Evolutionary conservation across 106 monocot genomes (phyloP), one percentile per base, ranked within the genome.

Genomic region (Xerophyta viscosa): DNA sequence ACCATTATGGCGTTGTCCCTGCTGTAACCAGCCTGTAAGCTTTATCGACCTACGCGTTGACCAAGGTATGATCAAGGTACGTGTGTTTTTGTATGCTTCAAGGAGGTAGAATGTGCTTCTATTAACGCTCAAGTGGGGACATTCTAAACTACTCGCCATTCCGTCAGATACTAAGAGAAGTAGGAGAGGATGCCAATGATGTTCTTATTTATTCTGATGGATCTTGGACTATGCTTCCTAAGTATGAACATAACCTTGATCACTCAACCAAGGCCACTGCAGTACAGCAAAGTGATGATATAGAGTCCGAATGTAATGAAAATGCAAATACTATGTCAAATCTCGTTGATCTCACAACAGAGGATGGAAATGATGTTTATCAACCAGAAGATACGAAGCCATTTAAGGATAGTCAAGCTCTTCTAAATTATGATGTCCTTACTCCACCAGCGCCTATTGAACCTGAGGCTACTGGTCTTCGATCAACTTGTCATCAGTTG

Each of bases 1-100:
- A 53, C 94, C 94, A 46, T 58, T 58, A 24, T 96, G 94, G 94
- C 80, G 88, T 20, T 96, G 94, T 43, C 88, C 88, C 55, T 78
- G 22, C 43, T 96, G 94, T 62, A 84, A 96, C 63, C 81, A 81
- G 30, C 58, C 88, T 27, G 72, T 67, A 58, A 76, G 78, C 58
- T 74, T 27, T 49, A 43, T 63, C 57, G 89, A 96, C 65, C 47
- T 96, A 14, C 72, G 88, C 11, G 53, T 96, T 57, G 94, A 96
- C 52, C 80, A 64, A 66, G 69, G 68, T 29, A 85, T 96, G 84
- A 76, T 61, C 15, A 83, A 93, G 82, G 92, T 61, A 71, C 29
- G 30, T 59, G 37, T 23, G n/a, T 20, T 29, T 62, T 27, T 20
- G 10, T 33, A 10, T 33, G 33, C 5, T 33, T 33, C 10, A 10